phyloP scores from a whole-genome alignment of 1,139 yeast species.

The Hansenula lynferdii region DNA sequence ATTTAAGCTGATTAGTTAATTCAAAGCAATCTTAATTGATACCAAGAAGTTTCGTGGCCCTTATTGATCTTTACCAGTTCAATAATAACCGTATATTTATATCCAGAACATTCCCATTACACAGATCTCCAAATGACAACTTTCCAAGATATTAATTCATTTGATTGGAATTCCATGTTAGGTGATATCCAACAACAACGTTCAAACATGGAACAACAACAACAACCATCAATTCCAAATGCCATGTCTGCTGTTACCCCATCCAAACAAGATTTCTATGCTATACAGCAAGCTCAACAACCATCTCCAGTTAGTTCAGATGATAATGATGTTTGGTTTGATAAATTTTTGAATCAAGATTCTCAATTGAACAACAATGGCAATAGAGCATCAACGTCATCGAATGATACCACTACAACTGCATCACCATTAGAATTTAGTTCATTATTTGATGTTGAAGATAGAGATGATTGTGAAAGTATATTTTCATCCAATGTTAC shows the following conservation, averaged over 20 bases:
- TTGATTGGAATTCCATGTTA: constrained; percentile 21
- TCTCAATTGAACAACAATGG: constrained; percentile 3
- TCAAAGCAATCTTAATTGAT: neutral
- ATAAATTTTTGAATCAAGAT: constrained; percentile 14
- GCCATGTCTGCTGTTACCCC: neutral
- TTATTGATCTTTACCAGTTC: constrained; percentile 2
- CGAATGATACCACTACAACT: constrained; percentile 8
- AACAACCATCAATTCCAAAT: constrained; percentile 7
- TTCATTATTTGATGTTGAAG: constrained; percentile 18
- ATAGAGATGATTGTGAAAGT: constrained; percentile 11
- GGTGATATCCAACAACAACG: constrained; percentile 9
- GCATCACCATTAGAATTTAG: constrained; percentile 23
- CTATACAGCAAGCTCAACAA: neutral
- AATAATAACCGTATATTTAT: neutral
- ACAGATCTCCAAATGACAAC: constrained; percentile 19
- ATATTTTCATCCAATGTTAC: constrained; percentile 21
- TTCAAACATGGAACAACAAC: neutral
- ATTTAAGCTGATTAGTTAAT: neutral
- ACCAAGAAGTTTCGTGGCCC: neutral
- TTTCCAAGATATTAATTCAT: constrained; percentile 14
- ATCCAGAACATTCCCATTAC: too few species aligned
- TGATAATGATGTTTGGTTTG: constrained; percentile 16
- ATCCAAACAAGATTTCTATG: constrained; percentile 2
- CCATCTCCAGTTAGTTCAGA: constrained; percentile 6
- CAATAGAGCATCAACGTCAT: constrained; percentile 4